These are phyloP conservation scores for Ensete ventricosum DNA, from an alignment of 176 grass and related monocot genomes.

Conservation along the genomic window DNA sequence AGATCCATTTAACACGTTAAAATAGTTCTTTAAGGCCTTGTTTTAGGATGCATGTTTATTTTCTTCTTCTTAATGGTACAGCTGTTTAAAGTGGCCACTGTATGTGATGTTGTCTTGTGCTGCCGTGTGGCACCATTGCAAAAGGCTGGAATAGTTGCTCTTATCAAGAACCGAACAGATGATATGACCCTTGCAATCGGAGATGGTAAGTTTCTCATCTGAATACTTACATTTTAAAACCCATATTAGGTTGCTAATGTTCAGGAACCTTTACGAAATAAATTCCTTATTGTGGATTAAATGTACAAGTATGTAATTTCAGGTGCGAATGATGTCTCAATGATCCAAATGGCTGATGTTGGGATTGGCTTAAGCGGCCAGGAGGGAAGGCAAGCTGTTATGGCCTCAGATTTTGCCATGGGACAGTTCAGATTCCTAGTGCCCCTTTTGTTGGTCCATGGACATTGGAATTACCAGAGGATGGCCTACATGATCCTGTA, in stretches of 20 bases:
- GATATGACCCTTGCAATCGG: conserved; percentile 99
- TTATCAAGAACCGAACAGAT: conserved; percentile 87
- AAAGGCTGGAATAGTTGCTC: conserved; percentile 91
- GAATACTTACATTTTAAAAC: neutral
- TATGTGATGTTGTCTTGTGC: conserved; percentile 81
- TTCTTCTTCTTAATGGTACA: conserved; percentile 25
- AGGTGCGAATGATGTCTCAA: conserved; percentile 99
- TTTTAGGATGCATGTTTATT: neutral
- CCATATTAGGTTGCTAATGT: neutral
- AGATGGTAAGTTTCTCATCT: conserved; percentile 54
- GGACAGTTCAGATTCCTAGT: conserved; percentile 93
- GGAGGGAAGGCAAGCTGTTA: conserved; percentile 94
- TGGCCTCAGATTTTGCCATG: conserved; percentile 99
- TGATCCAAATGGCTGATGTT: conserved; percentile 99
- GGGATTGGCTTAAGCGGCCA: conserved; percentile 93
- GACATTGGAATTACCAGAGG: conserved; percentile 99
- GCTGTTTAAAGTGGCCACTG: conserved; percentile 72
- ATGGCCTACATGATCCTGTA: conserved; percentile 98
- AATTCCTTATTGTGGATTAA: neutral
- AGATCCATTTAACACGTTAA: conserved; percentile 5
- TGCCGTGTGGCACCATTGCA: conserved; percentile 96
- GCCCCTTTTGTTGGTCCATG: conserved; percentile 79
- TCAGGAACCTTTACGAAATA: neutral
- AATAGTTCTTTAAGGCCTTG: conserved; percentile 6
- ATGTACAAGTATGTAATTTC: conserved; percentile 6